phyloP scores from a whole-genome alignment of 2,329 filamentous ascomycete species.

The Akanthomyces uredinophilus region DNA sequence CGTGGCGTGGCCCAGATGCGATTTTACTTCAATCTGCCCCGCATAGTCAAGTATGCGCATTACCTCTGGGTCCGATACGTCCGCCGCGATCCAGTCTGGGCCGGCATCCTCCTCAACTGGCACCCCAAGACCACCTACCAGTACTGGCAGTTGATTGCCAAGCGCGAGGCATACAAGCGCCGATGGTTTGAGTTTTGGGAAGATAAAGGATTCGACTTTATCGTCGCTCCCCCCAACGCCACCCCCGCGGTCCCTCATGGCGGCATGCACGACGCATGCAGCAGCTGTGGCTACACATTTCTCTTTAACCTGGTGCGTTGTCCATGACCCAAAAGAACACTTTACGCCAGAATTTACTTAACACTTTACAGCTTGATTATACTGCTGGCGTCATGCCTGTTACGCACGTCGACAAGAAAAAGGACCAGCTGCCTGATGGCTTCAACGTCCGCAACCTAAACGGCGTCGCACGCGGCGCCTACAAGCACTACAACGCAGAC shows the following conservation, averaged over 20 bases:
- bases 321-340: slow-evolving; percentile 27
- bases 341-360: slow-evolving; percentile 16
- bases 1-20: slow-evolving; percentile 70
- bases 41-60: slow-evolving; percentile 75
- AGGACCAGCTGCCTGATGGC: slow-evolving; percentile 58
- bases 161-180: slow-evolving; percentile 71
- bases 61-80: slow-evolving; percentile 88
- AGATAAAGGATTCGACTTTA: slow-evolving; percentile 64
- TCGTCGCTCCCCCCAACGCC: slow-evolving; percentile 81
- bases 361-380: slow-evolving; percentile 66
- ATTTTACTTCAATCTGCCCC: slow-evolving; percentile 66
- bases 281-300: slow-evolving; percentile 89
- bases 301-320: slow-evolving; percentile 70
- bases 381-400: slow-evolving; percentile 77
- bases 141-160: slow-evolving; percentile 75
- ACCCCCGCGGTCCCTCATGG: slow-evolving; percentile 84
- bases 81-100: slow-evolving; percentile 70
- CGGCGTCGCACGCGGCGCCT: slow-evolving; percentile 74
- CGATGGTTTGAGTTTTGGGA: slow-evolving; percentile 87
- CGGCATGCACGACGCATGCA: slow-evolving; percentile 79
- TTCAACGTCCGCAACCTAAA: slow-evolving; percentile 65
- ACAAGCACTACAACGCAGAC: slow-evolving; percentile 75
- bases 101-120: slow-evolving; percentile 69
- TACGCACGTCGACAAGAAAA: slow-evolving; percentile 68
- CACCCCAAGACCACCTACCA: slow-evolving; percentile 67